Evolutionary conservation across 441 rosid genomes (phyloP), one percentile per base, ranked within the genome.

Genomic region (Geranium incanum): DNA sequence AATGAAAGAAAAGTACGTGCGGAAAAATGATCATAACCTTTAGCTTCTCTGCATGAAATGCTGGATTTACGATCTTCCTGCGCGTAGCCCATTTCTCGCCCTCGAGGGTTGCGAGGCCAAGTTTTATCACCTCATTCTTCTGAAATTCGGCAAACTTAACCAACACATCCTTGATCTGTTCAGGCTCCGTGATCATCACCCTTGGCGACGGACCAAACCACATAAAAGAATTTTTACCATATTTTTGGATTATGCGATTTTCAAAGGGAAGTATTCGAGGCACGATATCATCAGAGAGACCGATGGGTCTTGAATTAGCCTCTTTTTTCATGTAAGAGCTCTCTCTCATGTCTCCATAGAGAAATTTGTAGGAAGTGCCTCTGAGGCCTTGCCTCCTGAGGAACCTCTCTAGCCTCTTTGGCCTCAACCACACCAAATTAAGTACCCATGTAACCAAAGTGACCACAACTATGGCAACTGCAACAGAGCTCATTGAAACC

Each of bases 51-150:
- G 70, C 71, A 23, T 81, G 86, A 70, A 85, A 86, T 23, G 90
- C 86, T 0, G 86, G 88, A 64, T 82, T 85, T 66, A 86, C 75
- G 64, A 86, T 77, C 78, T 79, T 86, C 55, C 88, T 79, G 37
- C 77, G 81, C 15, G 33, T 75, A 9, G 69, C 83, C 88, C 90
- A 84, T 78, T 86, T 79, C 48, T 82, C 78, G 50, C 87, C 90
- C n/a, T 82, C 80, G 13, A 73, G 52, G 62, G 4, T 62, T 0
- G 13, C 68, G 4, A 83, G 79, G 21, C 45, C 0, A 45, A 84
- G 62, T 57, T 84, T 75, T 73, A 68, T 81, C 0, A 38, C 0
- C 45, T 18, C 5, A 4, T 63, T 21, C 36, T 45, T 84, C 63
- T 69, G 80, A 43, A 79, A 84, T 74, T 80, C 86, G 36, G 75